These are phyloP conservation scores for Yamadazyma ubonensis DNA, from an alignment of 805 yeast species.

Conservation along the genomic window DNA sequence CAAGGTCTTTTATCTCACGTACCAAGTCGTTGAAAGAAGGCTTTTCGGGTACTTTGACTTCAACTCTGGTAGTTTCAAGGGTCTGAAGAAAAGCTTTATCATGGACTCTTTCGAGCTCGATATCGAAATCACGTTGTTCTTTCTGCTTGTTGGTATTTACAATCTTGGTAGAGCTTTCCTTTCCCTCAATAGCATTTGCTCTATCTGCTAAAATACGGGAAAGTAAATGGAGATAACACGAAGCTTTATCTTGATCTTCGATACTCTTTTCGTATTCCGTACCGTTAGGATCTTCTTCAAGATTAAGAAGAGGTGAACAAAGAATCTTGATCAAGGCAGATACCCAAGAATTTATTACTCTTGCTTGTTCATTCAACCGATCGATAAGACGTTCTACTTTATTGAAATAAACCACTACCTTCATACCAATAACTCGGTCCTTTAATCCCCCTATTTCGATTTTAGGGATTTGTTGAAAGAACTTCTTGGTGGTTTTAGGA, in stretches of 20 bases:
- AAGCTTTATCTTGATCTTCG: conserved; percentile 70
- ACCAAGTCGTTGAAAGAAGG: conserved; percentile 35
- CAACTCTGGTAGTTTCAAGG: conserved; percentile 21
- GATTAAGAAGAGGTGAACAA: conserved; percentile 46
- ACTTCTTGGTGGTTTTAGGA: conserved; percentile 34
- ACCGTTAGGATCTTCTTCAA: conserved; percentile 57
- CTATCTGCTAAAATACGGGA: conserved; percentile 39
- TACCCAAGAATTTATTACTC: conserved; percentile 52
- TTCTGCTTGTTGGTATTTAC: conserved; percentile 19
- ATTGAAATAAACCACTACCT: conserved; percentile 20
- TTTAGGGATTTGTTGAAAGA: conserved; percentile 30
- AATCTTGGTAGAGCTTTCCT: conserved; percentile 21
- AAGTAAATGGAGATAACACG: conserved; percentile 54
- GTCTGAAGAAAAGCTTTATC: conserved; percentile 26
- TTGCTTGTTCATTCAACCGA: conserved; percentile 53
- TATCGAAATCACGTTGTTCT: conserved; percentile 19
- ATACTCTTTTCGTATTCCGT: conserved; percentile 77
- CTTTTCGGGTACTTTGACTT: conserved; percentile 31
- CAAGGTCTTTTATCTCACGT: conserved; percentile 26
- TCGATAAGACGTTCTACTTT: conserved; percentile 19
- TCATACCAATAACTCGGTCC: conserved; percentile 20
- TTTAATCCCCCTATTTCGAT: conserved; percentile 20
- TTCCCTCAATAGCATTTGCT: conserved; percentile 38
- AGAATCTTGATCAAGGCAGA: conserved; percentile 42
- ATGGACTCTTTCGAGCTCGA: conserved; percentile 25